Conservation (phyloP, 257 asterid genomes). For the Solanum virginianum region DNA sequence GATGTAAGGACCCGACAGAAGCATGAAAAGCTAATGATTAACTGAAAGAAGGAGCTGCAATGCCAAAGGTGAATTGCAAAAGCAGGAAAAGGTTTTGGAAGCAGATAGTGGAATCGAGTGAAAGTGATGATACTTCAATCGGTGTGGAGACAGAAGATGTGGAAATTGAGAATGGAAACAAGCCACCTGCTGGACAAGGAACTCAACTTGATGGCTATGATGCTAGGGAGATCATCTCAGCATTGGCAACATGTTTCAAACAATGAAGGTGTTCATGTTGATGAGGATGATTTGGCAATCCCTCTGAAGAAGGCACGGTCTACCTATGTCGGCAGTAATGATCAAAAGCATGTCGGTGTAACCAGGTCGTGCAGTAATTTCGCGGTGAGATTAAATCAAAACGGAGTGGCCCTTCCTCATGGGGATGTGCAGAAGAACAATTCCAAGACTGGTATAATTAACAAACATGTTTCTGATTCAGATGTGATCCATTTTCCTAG, state of each 20-base stretch:
- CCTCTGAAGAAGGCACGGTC: slow-evolving; percentile 20
- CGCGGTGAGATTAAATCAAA: slow-evolving; percentile 1
- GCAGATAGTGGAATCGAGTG: slow-evolving; percentile 29
- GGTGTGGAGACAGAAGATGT: slow-evolving; percentile 32
- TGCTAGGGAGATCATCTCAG: slow-evolving; percentile 52
- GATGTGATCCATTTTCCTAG: slow-evolving; percentile 17
- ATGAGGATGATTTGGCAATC: slow-evolving; percentile 18
- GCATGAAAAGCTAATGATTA: not conserved
- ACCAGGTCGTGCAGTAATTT: slow-evolving; percentile 1
- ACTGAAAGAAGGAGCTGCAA: not conserved
- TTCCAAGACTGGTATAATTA: not conserved
- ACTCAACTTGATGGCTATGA: slow-evolving; percentile 15
- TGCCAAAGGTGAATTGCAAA: slow-evolving; percentile 15
- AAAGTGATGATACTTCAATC: slow-evolving; percentile 33
- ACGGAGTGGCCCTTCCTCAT: slow-evolving; percentile 9
- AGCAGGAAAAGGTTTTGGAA: slow-evolving; percentile 36
- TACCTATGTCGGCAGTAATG: slow-evolving; percentile 4
- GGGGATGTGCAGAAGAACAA: slow-evolving; percentile 3
- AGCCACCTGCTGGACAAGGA: slow-evolving; percentile 8
- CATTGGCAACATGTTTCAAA: slow-evolving; percentile 17
- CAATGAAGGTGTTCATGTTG: slow-evolving; percentile 23
- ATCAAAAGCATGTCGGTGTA: slow-evolving; percentile 2
- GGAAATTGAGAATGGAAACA: slow-evolving; percentile 5
- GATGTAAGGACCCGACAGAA: slow-evolving; percentile 8
- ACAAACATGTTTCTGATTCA: slow-evolving; percentile 27